phyloP scores from a whole-genome alignment of 139 green algal genomes.

The Chlamydomonas schloesseri region DNA sequence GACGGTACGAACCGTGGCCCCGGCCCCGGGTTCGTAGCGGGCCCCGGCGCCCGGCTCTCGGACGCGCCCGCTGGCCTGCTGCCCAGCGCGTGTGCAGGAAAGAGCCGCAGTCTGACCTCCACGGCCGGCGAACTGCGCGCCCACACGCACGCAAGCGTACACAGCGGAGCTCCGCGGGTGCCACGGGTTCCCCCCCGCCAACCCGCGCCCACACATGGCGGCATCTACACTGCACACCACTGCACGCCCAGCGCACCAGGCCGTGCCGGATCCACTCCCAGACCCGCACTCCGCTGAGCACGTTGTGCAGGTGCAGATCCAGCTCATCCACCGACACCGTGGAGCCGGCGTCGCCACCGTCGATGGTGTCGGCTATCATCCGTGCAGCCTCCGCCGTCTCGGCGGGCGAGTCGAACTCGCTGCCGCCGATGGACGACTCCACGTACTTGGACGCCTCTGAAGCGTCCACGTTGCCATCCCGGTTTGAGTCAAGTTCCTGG shows the following conservation, averaged over 20 bases:
- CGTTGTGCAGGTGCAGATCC: conserved; percentile 54
- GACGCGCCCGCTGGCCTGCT: too few species aligned
- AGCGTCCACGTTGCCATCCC: conserved; percentile 53
- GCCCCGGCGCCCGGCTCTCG: too few species aligned
- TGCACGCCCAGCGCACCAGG: conserved; percentile 33
- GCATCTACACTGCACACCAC: too few species aligned
- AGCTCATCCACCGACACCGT: conserved; percentile 59
- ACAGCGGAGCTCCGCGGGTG: too few species aligned
- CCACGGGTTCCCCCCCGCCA: too few species aligned
- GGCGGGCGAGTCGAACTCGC: conserved; percentile 52
- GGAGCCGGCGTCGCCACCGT: conserved; percentile 49
- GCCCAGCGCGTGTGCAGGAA: too few species aligned
- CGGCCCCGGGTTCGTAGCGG: too few species aligned
- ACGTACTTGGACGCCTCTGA: neutral
- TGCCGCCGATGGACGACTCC: neutral
- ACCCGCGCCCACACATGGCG: too few species aligned
- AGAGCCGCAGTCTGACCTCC: too few species aligned
- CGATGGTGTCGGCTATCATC: conserved; percentile 50
- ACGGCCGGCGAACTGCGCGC: too few species aligned
- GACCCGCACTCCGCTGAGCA: conserved; percentile 55
- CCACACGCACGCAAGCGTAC: too few species aligned
- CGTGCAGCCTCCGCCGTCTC: conserved; percentile 45
- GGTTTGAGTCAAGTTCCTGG: conserved; percentile 44
- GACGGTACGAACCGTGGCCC: too few species aligned
- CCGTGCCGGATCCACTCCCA: conserved; percentile 68